Conservation (phyloP, 2,329 filamentous ascomycete genomes). For the Aureobasidium sp. region DNA sequence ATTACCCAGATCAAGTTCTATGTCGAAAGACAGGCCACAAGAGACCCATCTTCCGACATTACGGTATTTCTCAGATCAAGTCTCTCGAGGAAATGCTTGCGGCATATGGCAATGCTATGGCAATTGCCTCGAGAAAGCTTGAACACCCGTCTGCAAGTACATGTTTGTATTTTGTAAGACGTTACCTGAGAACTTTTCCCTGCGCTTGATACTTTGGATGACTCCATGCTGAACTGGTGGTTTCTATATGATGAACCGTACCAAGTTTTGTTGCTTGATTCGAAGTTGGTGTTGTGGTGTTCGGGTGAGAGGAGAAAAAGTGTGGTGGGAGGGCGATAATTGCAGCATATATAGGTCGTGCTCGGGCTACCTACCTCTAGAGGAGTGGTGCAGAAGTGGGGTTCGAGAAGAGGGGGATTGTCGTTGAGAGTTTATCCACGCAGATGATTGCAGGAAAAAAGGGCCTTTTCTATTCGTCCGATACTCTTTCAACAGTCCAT, state of each 20-base stretch:
- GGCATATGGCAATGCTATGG: no score
- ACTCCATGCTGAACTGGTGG: neutral
- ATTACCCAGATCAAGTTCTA: conserved; percentile 81
- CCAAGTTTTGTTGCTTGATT: neutral
- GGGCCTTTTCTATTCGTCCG: neutral
- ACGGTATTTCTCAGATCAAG: conserved; percentile 15
- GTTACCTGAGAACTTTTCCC: conserved; percentile 14
- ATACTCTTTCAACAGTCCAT: neutral
- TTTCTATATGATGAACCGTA: neutral
- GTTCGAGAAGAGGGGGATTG: conserved; percentile 5
- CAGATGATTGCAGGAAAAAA: neutral
- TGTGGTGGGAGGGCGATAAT: no score
- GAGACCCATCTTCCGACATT: conserved; percentile 59
- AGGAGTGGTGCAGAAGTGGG: conserved; percentile 8
- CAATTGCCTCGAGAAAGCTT: no score
- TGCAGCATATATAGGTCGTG: conserved; percentile 4
- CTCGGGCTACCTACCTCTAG: conserved; percentile 13
- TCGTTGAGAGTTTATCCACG: neutral
- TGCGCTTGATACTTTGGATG: conserved; percentile 13
- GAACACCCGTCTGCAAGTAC: conserved; percentile 18
- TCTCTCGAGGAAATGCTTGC: neutral
- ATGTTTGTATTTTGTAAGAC: conserved; percentile 12
- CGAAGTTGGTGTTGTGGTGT: neutral
- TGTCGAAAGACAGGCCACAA: conserved; percentile 39
- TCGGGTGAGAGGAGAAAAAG: neutral